These are phyloP conservation scores for Citrus trifoliata DNA, from an alignment of 345 rosid genomes.

Conservation along the genomic window DNA sequence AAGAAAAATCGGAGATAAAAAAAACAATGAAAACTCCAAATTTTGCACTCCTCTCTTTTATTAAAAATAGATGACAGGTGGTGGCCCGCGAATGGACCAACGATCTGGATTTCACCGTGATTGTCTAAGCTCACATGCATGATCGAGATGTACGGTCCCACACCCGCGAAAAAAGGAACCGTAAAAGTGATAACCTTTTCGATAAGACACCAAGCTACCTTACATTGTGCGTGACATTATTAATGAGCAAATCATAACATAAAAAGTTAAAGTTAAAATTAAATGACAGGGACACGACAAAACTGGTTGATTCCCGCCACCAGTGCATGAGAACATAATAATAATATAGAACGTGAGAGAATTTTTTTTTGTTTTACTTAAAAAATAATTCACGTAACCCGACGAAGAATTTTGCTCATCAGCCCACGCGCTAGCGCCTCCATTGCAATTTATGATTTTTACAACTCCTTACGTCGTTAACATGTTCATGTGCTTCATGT, in stretches of 20 bases:
- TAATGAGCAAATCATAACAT: neutral
- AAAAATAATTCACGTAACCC: neutral
- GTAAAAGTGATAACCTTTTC: neutral
- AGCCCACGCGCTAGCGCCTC: neutral
- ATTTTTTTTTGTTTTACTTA: neutral
- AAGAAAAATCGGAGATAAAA: neutral
- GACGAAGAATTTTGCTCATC: neutral
- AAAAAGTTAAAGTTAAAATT: neutral
- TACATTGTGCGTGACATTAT: neutral
- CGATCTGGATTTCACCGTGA: neutral
- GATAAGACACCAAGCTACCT: neutral
- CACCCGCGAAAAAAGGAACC: neutral
- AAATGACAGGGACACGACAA: neutral
- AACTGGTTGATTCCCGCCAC: constrained; percentile 27
- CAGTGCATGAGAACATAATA: too few species aligned
- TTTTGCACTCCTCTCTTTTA: too few species aligned
- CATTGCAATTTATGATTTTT: constrained; percentile 18
- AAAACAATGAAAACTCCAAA: too few species aligned
- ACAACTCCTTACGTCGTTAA: neutral
- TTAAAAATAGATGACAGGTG: neutral
- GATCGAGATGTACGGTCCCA: neutral
- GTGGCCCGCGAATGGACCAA: neutral
- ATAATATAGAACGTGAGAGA: neutral
- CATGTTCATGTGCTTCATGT: neutral
- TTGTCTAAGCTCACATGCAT: neutral